Percentiles rank a stretch among this genome's conserved stretches.
Evolutionary conservation across 352 stramenopile species (phyloP).

Genomic region (Globisporangium paddicum): DNA sequence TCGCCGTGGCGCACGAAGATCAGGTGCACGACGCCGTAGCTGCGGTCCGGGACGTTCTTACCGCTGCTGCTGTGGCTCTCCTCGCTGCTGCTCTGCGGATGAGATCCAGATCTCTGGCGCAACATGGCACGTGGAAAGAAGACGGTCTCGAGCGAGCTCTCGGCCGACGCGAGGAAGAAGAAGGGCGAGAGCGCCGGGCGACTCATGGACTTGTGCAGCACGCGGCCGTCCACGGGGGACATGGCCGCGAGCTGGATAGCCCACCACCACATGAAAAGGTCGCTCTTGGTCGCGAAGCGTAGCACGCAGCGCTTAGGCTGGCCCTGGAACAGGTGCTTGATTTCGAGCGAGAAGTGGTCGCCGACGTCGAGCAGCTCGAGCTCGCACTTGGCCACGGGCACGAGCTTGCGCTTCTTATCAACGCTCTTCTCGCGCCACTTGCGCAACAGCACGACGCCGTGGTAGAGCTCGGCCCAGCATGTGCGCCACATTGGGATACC

Average conservation of each 20-base stretch:
- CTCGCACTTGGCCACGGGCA: slow-evolving; percentile 41
- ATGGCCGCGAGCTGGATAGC: slow-evolving; percentile 54
- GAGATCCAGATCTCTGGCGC: background rate
- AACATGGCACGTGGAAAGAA: slow-evolving; percentile 45
- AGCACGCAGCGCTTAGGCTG: slow-evolving; percentile 34
- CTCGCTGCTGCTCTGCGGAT: background rate
- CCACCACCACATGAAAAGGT: slow-evolving; percentile 81
- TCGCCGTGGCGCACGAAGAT: slow-evolving; percentile 76
- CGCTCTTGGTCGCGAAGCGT: slow-evolving; percentile 42
- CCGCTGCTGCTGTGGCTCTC: slow-evolving; percentile 5
- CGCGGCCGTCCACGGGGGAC: slow-evolving; percentile 34
- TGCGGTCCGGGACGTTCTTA: slow-evolving; percentile 4
- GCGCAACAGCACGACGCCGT: slow-evolving; percentile 58
- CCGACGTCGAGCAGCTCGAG: slow-evolving; percentile 51
- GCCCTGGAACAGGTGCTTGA: slow-evolving; percentile 58
- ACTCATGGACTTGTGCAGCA: slow-evolving; percentile 47
- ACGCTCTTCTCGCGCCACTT: slow-evolving; percentile 44
- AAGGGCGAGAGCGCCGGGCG: slow-evolving; percentile 34
- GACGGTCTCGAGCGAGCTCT: slow-evolving; percentile 48
- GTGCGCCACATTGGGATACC: slow-evolving; percentile 38
- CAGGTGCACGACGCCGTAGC: slow-evolving; percentile 44
- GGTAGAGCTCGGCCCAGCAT: slow-evolving; percentile 69
- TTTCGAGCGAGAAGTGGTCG: slow-evolving; percentile 35
- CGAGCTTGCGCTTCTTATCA: slow-evolving; percentile 45
- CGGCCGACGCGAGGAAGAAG: slow-evolving; percentile 45